Base-by-base conservation (phyloP, 495 filamentous ascomycete genomes). In the Neurospora terricola region DNA sequence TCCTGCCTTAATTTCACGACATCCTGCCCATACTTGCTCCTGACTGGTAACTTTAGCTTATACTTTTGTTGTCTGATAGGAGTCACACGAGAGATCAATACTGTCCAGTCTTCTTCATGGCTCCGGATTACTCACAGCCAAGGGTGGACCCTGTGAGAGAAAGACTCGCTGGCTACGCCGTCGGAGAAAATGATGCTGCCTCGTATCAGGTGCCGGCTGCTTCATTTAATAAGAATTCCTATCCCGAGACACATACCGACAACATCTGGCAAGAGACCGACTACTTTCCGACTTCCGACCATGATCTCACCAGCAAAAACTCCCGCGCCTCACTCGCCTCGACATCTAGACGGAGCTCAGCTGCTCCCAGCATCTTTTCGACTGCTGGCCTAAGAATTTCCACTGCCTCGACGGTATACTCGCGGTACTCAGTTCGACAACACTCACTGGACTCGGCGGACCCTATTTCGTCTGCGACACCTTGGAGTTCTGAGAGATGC, bases 311-410 rank as follows among this genome's bases (percentile, higher is more conserved):
- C 1, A 40, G 43, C 48, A 38, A 74, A 38, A 71, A 72, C 12
- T 78, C 74, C 1, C 73, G 73, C 68, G 37, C 72, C 2, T 80
- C 78, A 2, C 66, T 73, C 39, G 40, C 68, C 4, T 77, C 77
- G 16, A 69, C 76, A n/a, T 72, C 70, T 10, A 76, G 71, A 68
- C 62, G 77, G 42, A 38, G 70, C 23, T 79, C 77, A 7, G 73
- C 43, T 11, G 69, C 70, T 21, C 78, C 75, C 23, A 80, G 77
- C 18, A 69, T 80, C 42, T 77, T 80, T 70, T 79, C 77, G 4
- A 62, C 71, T 18, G 43, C 73, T 18, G 10, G 37, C 11, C 37
- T 45, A 1, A 48, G 43, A 5, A 62, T 72, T 1, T 76, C 75
- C 14, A 76, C 73, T n/a, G 39, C 37, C 30, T 78, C 76, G 1